Percentiles rank a stretch among this genome's conserved stretches.
These are phyloP conservation scores for Pyrus hybrid DNA, from an alignment of 331 rosid genomes.

Conservation along the genomic window DNA sequence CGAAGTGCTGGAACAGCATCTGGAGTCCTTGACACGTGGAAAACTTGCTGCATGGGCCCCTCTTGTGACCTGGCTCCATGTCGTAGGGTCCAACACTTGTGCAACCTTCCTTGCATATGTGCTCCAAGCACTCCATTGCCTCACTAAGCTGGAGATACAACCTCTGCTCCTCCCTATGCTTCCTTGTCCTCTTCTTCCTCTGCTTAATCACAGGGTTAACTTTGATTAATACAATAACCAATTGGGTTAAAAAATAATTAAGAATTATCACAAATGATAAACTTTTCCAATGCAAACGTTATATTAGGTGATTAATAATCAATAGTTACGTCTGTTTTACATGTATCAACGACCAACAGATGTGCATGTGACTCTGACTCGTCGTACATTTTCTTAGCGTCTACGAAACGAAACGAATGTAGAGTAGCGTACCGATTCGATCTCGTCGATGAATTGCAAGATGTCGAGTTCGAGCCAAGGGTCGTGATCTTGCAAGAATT, in stretches of 20 bases:
- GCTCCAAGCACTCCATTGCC: slow-evolving; percentile 82
- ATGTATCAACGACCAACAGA: too few relatives aligned
- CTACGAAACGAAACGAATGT: not conserved
- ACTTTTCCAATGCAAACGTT: too few relatives aligned
- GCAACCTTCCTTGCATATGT: slow-evolving; percentile 80
- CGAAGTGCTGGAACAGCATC: slow-evolving; percentile 47
- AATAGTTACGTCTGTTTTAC: too few relatives aligned
- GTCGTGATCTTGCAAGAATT: slow-evolving; percentile 57
- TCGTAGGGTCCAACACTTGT: slow-evolving; percentile 53
- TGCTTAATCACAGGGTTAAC: slow-evolving; percentile 1
- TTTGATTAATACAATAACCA: not conserved
- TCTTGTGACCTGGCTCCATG: slow-evolving; percentile 30
- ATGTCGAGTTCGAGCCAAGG: slow-evolving; percentile 55
- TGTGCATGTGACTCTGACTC: too few relatives aligned
- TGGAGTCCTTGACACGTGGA: slow-evolving; percentile 63
- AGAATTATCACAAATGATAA: not conserved
- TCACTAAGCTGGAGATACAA: slow-evolving; percentile 55
- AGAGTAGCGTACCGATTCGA: slow-evolving; percentile 35
- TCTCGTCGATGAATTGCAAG: slow-evolving; percentile 51
- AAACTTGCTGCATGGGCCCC: slow-evolving; percentile 42
- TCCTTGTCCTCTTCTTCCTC: slow-evolving; percentile 59
- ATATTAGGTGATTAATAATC: too few relatives aligned
- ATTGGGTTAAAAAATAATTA: not conserved
- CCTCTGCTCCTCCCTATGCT: slow-evolving; percentile 42
- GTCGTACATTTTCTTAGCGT: too few relatives aligned